These are phyloP conservation scores for Aspergillus sp. DNA, from an alignment of 2,329 filamentous ascomycete genomes.

Conservation along the genomic window DNA sequence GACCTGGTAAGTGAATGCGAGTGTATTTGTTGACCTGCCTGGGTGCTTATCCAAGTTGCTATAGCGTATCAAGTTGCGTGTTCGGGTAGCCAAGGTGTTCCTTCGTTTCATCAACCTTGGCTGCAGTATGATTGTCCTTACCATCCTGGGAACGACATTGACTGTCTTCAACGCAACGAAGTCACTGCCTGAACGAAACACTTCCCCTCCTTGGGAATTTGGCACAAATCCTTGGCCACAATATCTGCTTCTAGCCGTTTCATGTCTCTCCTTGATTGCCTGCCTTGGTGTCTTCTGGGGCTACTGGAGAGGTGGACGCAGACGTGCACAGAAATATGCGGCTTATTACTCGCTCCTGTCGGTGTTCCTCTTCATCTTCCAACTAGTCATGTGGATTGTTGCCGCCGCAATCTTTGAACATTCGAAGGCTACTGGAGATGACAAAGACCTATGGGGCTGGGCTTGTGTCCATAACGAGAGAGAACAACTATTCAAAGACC, in stretches of 20 bases:
- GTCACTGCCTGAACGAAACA: conserved; percentile 71
- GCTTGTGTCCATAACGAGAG: conserved; percentile 89
- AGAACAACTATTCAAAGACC: conserved; percentile 71
- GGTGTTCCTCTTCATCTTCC: conserved; percentile 90
- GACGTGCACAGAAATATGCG: conserved; percentile 84
- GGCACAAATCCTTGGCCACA: conserved; percentile 87
- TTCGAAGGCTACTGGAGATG: conserved; percentile 68
- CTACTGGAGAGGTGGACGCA: conserved; percentile 87
- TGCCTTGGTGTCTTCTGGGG: conserved; percentile 78
- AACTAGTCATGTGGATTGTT: conserved; percentile 86
- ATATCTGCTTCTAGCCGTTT: conserved; percentile 74
- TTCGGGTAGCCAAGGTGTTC: conserved; percentile 90
- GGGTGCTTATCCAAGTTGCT: conserved; percentile 41
- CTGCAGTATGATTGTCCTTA: conserved; percentile 90
- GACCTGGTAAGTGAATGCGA: conserved; percentile 70
- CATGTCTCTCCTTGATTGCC: conserved; percentile 76
- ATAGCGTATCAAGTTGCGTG: conserved; percentile 88
- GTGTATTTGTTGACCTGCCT: background rate
- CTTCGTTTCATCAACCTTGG: conserved; percentile 96
- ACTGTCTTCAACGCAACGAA: conserved; percentile 90
- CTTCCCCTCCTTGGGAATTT: conserved; percentile 79
- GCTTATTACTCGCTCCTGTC: conserved; percentile 96
- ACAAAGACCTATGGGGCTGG: conserved; percentile 97
- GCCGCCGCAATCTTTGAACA: conserved; percentile 83
- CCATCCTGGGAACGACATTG: conserved; percentile 86